Evolutionary conservation across 768 basidiomycete genomes (phyloP).

Genomic region (Tulasnella sp.): DNA sequence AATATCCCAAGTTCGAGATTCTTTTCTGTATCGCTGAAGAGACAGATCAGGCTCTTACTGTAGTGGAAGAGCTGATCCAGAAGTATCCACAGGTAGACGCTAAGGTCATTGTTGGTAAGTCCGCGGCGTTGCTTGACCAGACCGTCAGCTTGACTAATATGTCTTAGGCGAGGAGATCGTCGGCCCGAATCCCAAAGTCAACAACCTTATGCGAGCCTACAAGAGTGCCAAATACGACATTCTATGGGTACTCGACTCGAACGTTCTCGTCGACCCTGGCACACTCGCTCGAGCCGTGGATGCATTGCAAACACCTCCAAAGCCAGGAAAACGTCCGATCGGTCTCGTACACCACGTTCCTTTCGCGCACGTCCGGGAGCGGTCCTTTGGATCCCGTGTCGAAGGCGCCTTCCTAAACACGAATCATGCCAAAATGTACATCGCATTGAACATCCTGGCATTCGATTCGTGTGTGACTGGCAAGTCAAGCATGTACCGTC

Average conservation of each 20-base stretch:
- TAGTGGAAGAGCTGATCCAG: conserved; percentile 74
- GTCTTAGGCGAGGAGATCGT: conserved; percentile 73
- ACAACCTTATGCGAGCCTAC: conserved; percentile 90
- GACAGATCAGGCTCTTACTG: conserved; percentile 81
- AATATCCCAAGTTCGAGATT: conserved; percentile 91
- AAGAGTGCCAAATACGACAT: conserved; percentile 81
- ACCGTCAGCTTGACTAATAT: conserved; percentile 16
- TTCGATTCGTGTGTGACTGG: conserved; percentile 96
- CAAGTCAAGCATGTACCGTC: conserved; percentile 92
- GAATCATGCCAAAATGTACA: conserved; percentile 97
- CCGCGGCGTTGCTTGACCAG: neutral
- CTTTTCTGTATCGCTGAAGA: conserved; percentile 89
- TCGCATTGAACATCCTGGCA: conserved; percentile 87
- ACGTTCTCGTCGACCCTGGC: conserved; percentile 74
- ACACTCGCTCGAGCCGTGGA: conserved; percentile 86
- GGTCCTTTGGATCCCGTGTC: conserved; percentile 73
- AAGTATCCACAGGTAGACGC: conserved; percentile 79
- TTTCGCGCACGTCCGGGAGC: conserved; percentile 69
- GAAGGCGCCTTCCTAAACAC: conserved; percentile 97
- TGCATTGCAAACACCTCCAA: conserved; percentile 55
- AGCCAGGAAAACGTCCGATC: conserved; percentile 49
- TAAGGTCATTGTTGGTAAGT: conserved; percentile 73
- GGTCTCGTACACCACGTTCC: conserved; percentile 96
- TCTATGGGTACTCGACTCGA: conserved; percentile 97
- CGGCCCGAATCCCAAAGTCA: conserved; percentile 96